Evolutionary conservation across 2,329 filamentous ascomycete genomes (phyloP).

Genomic region (Phialocephala subalpina): DNA sequence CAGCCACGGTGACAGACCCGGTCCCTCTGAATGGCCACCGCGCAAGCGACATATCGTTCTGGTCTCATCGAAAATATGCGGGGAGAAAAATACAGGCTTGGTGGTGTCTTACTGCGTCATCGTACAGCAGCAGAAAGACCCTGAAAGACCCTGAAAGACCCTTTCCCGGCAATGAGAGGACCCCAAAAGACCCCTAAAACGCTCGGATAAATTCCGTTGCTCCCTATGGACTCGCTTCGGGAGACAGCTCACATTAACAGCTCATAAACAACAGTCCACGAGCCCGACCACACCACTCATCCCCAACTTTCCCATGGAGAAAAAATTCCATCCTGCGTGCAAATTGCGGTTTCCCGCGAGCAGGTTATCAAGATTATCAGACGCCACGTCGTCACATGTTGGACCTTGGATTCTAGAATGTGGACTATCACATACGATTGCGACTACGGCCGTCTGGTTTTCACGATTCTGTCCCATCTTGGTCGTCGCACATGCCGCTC

Average conservation of each 20-base stretch:
- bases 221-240: constrained; percentile 1
- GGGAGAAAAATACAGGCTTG: background rate
- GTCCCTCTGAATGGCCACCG: background rate
- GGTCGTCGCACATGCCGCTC: too few species aligned
- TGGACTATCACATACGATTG: too few species aligned
- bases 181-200: background rate
- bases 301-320: background rate
- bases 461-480: too few species aligned
- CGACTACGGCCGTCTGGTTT: too few species aligned
- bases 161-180: too few species aligned
- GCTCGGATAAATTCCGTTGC: background rate
- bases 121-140: background rate
- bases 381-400: background rate
- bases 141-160: background rate
- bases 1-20: background rate
- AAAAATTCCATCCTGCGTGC: background rate
- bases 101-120: background rate
- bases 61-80: background rate
- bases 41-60: background rate
- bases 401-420: too few species aligned
- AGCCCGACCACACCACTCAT: background rate
- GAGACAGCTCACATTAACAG: background rate
- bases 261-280: background rate
- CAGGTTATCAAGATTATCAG: background rate
- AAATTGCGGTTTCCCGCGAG: background rate